A percentile compares a stretch with the other conserved stretches of the same genome.
phyloP scores from a whole-genome alignment of 1,284 basidiomycete genomes.

The Cystobasidium pallidum region DNA sequence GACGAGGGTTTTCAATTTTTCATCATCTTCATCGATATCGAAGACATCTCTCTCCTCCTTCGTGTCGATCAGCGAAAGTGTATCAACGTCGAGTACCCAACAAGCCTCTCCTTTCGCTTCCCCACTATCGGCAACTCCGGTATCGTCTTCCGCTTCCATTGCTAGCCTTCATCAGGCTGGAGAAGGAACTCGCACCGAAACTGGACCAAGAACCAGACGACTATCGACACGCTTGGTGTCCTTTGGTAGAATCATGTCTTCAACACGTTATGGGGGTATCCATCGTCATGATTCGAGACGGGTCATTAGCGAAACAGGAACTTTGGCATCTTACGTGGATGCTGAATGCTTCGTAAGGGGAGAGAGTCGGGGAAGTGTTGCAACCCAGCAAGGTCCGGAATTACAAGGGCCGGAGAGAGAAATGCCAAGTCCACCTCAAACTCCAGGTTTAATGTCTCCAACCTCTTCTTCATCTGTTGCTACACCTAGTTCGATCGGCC shows the following conservation, averaged over 20 bases:
- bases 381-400: background rate
- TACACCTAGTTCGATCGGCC: background rate
- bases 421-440: slow-evolving; percentile 20
- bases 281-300: background rate
- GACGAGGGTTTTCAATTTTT: slow-evolving; percentile 5
- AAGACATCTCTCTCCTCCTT: background rate
- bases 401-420: background rate
- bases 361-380: background rate
- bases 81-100: background rate
- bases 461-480: slow-evolving; percentile 4
- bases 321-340: background rate
- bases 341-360: background rate
- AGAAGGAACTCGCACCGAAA: too few species aligned
- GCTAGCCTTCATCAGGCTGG: background rate
- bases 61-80: background rate
- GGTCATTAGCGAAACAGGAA: slow-evolving; percentile 9
- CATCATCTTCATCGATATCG: background rate
- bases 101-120: background rate
- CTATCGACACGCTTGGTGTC: slow-evolving; percentile 19
- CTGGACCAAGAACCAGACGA: slow-evolving; percentile 1
- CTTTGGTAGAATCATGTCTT: background rate
- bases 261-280: background rate
- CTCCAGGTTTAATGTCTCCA: background rate
- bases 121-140: too few species aligned
- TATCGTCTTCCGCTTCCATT: slow-evolving; percentile 1